Evolutionary conservation across 169 alveolate genomes (phyloP), one percentile per base, ranked within the genome.

Genomic region (Neospora caninum): DNA sequence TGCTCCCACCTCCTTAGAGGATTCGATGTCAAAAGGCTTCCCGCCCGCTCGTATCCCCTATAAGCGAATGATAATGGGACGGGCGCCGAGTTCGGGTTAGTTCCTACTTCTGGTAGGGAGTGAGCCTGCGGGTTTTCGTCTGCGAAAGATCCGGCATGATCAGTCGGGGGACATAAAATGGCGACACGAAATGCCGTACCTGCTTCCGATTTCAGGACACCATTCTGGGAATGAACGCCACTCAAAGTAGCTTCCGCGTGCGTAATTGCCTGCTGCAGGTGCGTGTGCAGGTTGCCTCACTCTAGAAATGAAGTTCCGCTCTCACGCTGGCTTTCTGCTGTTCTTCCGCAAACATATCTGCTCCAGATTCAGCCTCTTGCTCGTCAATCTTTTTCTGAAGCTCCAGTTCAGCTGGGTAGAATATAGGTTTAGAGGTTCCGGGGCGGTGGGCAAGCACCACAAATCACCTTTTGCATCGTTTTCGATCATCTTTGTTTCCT

Each of bases 401-500:
- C 64, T 82, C 64, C 38, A 82, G 41, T 43, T 82, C 89, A 4
- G 69, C 89, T 82, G 64, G 31, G 64, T 0, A 41, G 45, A 73
- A 34, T 6, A 34, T 34, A 31, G 45, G 45, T 73, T n/a, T 22
- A 22, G 42, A 18, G 42, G n/a, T 20, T 9, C 31, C 13, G 80
- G 10, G 41, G 89, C 89, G 39, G 31, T 49, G 64, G 0, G 38
- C 31, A 22, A 41, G 39, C n/a, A 29, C 0, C 4, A 16, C 89
- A 29, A 31, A 18, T 27, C 67, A 82, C 89, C 89, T 42, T 82
- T 31, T 0, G 54, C 89, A 49, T 82, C 89, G 6, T 82, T 39
- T 67, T 82, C 89, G 16, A 82, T 41, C 29, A 82, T 13, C 67
- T 82, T 82, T 38, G 89, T 42, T 31, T 82, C 89, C 89, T 82